These are phyloP conservation scores for Picea sitchensis DNA, from an alignment of 75 land plant species.

Conservation along the genomic window DNA sequence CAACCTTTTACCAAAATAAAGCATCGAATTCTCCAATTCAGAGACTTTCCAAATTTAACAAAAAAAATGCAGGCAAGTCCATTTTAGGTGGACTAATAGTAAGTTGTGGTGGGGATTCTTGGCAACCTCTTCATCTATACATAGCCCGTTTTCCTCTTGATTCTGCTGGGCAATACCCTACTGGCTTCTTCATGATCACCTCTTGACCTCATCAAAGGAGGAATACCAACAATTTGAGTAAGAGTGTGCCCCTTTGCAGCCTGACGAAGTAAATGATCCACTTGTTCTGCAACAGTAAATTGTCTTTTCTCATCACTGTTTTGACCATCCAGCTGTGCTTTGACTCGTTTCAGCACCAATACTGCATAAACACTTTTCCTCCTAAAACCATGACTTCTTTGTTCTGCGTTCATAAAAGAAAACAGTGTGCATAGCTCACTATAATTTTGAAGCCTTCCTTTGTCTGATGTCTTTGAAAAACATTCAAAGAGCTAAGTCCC, in stretches of 20 bases:
- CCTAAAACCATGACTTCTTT: slow-evolving; percentile 17
- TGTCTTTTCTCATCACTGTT: slow-evolving; percentile 65
- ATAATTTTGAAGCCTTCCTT: background rate
- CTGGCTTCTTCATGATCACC: no score
- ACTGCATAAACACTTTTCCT: slow-evolving; percentile 89
- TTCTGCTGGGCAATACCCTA: no score
- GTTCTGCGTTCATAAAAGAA: slow-evolving; percentile 12
- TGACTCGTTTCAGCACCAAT: slow-evolving; percentile 77
- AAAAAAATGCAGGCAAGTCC: no score
- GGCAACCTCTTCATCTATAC: no score
- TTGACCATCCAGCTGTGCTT: slow-evolving; percentile 78
- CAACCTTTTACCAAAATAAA: no score
- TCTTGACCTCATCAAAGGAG: no score
- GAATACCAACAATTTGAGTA: no score
- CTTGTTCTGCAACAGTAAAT: slow-evolving; percentile 77
- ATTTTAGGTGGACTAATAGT: no score
- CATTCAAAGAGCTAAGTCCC: background rate
- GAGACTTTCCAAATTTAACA: no score
- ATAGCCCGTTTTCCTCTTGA: no score
- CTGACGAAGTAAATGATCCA: slow-evolving; percentile 83
- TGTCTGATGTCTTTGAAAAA: background rate
- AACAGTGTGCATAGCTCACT: background rate
- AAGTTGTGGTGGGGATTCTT: no score
- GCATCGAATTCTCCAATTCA: no score
- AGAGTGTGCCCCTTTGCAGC: slow-evolving; percentile 40